Base-by-base conservation (phyloP, 306 rosid species). In the Cucumis hystrix region DNA sequence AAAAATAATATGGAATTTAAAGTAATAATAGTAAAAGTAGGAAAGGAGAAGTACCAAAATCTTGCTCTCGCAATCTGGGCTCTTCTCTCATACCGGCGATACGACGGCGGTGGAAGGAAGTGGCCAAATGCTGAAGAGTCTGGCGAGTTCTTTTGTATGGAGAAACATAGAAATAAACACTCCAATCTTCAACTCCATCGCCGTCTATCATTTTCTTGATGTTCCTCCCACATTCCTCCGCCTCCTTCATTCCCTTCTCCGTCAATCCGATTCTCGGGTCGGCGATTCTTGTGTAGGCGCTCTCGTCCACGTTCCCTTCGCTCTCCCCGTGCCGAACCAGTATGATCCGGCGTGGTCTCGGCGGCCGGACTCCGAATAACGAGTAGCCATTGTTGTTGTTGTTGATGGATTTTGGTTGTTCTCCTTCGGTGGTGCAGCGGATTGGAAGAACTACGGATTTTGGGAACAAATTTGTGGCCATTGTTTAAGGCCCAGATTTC, bases 41-140 rank as follows among this genome's bases (percentile, higher is more conserved):
- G 9, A 10, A 10, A 43, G 3, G 5, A 2, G 54, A 47, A 28
- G 15, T 79, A 89, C 97, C 98, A 35, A 94, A 91, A 82, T 94
- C 98, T 74, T 94, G 96, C 60, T 94, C 98, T 72, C 97, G 77
- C 5, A 91, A 88, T 12, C 96, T 92, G 55, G 97, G 92, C 80
- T 94, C 97, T 84, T 90, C 98, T 66, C 98, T 86, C 78, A 94
- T 79, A 7, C 98, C 98, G 10, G 96, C 91, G 51, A 91, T 90
- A 68, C 91, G 77, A 0, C 85, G 49, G 3, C 96, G 92, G 30
- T 83, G 83, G 56, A 93, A 91, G 0, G 96, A 89, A 2, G 88
- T 85, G 73, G 91, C 98, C 30, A 93, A 70, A 49, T 63, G 59
- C 62, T 83, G 79, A 25, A 93, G 72, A 1, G 98, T 93, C 60